Percentiles rank a stretch among this genome's conserved stretches.
phyloP scores from a whole-genome alignment of 2,329 filamentous ascomycete genomes.

The Tothia fuscella region DNA sequence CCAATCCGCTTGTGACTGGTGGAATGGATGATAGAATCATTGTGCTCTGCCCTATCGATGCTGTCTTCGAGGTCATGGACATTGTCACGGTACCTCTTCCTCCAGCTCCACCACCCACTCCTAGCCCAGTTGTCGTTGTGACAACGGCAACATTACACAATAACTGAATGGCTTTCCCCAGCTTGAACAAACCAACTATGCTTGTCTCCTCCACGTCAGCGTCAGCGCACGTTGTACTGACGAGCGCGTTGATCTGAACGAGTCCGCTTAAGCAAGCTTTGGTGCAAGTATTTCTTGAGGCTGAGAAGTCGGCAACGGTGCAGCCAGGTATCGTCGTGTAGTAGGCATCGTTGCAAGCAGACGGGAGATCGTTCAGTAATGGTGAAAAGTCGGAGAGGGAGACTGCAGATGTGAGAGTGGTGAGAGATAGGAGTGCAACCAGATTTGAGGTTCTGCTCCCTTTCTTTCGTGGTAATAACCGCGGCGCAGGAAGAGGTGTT shows the following conservation, averaged over 20 bases:
- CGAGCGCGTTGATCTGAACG: slow-evolving; percentile 20
- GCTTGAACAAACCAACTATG: slow-evolving; percentile 32
- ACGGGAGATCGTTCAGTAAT: slow-evolving; percentile 27
- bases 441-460: slow-evolving; percentile 13
- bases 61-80: slow-evolving; percentile 4
- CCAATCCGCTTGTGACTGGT: neutral
- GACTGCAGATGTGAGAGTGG: slow-evolving; percentile 23
- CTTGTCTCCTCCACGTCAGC: slow-evolving; percentile 26
- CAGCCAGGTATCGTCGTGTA: slow-evolving; percentile 29
- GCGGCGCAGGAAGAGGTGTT: too few relatives aligned
- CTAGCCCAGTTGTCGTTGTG: slow-evolving; percentile 11
- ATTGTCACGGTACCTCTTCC: neutral
- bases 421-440: slow-evolving; percentile 17
- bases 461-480: slow-evolving; percentile 2
- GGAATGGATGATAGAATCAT: neutral
- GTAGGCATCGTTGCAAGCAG: slow-evolving; percentile 29
- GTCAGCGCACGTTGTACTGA: slow-evolving; percentile 23
- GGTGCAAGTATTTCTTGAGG: slow-evolving; percentile 19
- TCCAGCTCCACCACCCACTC: neutral
- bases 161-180: slow-evolving; percentile 24
- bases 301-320: slow-evolving; percentile 26
- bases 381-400: slow-evolving; percentile 34
- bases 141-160: slow-evolving; percentile 27
- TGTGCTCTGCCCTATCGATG: neutral
- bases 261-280: slow-evolving; percentile 29